Evolutionary conservation across 2,329 filamentous ascomycete genomes (phyloP).

Genomic region (Fusarium drepaniforme): DNA sequence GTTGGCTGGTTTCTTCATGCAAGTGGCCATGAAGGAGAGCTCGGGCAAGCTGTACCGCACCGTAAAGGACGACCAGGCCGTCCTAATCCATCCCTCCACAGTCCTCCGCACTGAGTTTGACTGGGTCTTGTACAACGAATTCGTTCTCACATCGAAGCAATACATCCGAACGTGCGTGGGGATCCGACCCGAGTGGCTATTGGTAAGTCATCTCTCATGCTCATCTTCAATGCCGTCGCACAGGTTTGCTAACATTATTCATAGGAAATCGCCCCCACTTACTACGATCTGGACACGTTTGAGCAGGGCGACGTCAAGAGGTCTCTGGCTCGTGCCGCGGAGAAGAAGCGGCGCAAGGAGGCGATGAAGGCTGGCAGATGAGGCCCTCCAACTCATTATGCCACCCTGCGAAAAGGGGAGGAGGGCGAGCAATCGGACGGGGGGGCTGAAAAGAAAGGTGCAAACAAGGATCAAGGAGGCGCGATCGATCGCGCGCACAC

Average conservation of each 20-base stretch:
- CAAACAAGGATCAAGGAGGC: conserved; percentile 11
- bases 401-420: conserved; percentile 22
- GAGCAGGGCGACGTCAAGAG: conserved; percentile 88
- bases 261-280: conserved; percentile 91
- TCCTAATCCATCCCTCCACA: conserved; percentile 93
- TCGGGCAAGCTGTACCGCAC: conserved; percentile 93
- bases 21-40: conserved; percentile 93
- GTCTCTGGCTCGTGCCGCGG: conserved; percentile 67
- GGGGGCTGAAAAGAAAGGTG: background rate
- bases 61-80: conserved; percentile 95
- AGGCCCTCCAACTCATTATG: conserved; percentile 30
- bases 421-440: background rate
- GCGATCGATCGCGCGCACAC: conserved; percentile 19
- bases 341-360: conserved; percentile 71
- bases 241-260: conserved; percentile 23
- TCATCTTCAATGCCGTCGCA: background rate
- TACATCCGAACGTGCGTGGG: conserved; percentile 95
- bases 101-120: conserved; percentile 90
- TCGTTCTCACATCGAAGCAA: conserved; percentile 97
- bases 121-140: conserved; percentile 99
- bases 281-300: conserved; percentile 89
- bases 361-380: conserved; percentile 64
- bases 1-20: conserved; percentile 98
- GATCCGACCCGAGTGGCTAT: conserved; percentile 92
- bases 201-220: conserved; percentile 67